These are phyloP conservation scores for Podospora didyma DNA, from an alignment of 495 filamentous ascomycete genomes.

Conservation along the genomic window DNA sequence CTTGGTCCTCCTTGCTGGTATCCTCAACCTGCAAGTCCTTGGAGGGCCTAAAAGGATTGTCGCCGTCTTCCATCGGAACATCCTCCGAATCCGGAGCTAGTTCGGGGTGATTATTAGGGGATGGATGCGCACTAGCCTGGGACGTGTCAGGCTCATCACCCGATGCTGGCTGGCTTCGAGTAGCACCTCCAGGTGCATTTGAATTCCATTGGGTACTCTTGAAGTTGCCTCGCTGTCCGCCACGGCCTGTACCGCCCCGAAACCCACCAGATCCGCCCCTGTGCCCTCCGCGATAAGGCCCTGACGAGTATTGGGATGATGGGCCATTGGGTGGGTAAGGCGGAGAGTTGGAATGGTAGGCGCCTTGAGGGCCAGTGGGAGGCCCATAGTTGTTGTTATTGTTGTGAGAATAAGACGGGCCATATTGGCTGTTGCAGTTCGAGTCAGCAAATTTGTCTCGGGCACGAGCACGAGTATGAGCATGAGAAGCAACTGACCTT, in stretches of 20 bases:
- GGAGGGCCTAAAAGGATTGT: conserved; percentile 58
- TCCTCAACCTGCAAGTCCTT: conserved; percentile 65
- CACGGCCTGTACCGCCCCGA: conserved; percentile 30
- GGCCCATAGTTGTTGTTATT: conserved; percentile 40
- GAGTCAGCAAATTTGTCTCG: neutral
- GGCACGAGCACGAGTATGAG: too few species aligned
- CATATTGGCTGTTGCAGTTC: conserved; percentile 49
- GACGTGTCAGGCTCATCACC: conserved; percentile 27
- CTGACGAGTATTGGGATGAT: conserved; percentile 50
- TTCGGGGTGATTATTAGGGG: conserved; percentile 46
- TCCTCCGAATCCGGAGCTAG: conserved; percentile 17
- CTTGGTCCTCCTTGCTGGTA: conserved; percentile 42
- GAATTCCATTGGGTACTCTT: conserved; percentile 32
- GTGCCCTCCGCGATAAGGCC: conserved; percentile 50
- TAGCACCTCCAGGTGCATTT: conserved; percentile 13
- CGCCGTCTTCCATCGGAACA: conserved; percentile 45
- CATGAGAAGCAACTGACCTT: conserved; percentile 44
- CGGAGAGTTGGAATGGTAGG: conserved; percentile 42
- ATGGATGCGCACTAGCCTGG: conserved; percentile 28
- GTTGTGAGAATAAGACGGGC: conserved; percentile 50
- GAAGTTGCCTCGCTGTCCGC: conserved; percentile 34
- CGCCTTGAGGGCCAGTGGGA: conserved; percentile 48
- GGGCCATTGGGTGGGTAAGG: conserved; percentile 43
- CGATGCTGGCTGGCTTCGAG: conserved; percentile 10
- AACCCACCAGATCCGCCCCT: conserved; percentile 38